Evolutionary conservation across 2,329 filamentous ascomycete genomes (phyloP), one percentile per base, ranked within the genome.

Genomic region (Fusarium palustre): DNA sequence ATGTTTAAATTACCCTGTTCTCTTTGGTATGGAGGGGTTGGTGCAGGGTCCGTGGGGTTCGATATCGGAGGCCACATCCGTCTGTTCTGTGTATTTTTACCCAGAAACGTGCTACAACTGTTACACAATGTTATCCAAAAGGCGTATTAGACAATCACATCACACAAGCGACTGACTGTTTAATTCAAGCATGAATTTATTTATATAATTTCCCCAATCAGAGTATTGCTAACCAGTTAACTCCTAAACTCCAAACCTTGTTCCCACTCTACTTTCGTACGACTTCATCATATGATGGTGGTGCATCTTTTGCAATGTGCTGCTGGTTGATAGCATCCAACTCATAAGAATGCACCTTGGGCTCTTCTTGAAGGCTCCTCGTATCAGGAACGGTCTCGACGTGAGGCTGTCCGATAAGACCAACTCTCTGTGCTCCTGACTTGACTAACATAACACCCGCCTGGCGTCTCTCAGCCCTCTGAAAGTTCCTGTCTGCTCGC

Each of bases 61-160:
- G 73, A 74, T 66, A 75, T 74, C 71, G 73, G 73, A 75, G 70
- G 58, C 38, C 30, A 4, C 22, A 12, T 6, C 16, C 33, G 33
- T 6, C 33, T 34, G 8, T 34, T 34, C 28, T 50, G 25, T 28
- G 25, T 28, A 59, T 64, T 67, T 70, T 56, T 63, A 41, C 18
- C 31, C 31, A 20, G 28, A 30, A n/a, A 39, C 22, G 36, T 39
- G 12, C 43, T 18, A n/a, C 7, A 30, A 13, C 25, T 34, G n/a
- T 20, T 47, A 30, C 15, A 47, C 30, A 2, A 13, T 47, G 28
- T 48, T 33, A 18, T 47, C 49, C 43, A 20, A 47, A 47, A 31
- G 41, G 54, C 65, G 43, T 50, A 18, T 62, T 39, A n/a, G 13
- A 39, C 36, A 30, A 39, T 38, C 18, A 7, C 28, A 46, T 42